Conservation (phyloP, 2,329 filamentous ascomycete genomes). For the Microcera coccophila region DNA sequence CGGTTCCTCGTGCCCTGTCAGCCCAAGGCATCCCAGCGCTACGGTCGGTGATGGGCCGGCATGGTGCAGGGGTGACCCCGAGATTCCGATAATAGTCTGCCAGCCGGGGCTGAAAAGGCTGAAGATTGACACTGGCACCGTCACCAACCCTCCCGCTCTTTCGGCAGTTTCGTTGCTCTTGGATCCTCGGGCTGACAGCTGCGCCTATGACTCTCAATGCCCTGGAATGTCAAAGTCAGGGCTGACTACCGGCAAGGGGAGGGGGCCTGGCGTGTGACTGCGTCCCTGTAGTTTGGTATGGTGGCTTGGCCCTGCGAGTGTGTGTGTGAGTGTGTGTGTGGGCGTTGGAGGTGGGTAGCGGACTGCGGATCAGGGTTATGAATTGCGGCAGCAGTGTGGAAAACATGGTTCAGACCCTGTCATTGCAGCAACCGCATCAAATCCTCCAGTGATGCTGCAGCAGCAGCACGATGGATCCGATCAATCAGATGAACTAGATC, state of each 20-base stretch:
- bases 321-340: constrained; percentile 4
- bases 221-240: too few species aligned
- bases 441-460: too few species aligned
- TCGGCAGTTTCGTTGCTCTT: too few species aligned
- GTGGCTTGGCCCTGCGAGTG: constrained; percentile 11
- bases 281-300: constrained; percentile 19
- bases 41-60: background rate
- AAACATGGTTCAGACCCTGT: too few species aligned
- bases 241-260: background rate
- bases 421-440: too few species aligned
- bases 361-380: constrained; percentile 7
- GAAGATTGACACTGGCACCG: background rate
- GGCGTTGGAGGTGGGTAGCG: background rate
- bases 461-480: background rate
- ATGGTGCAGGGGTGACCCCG: too few species aligned
- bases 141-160: background rate
- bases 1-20: background rate
- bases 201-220: too few species aligned
- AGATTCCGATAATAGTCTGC: background rate
- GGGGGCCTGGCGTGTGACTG: background rate
- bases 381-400: too few species aligned
- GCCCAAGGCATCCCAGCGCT: background rate
- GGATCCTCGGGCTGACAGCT: too few species aligned
- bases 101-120: background rate
- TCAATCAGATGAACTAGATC: too few species aligned